Evolutionary conservation across 2,329 filamentous ascomycete genomes (phyloP).

Genomic region (Phialophora tarda): DNA sequence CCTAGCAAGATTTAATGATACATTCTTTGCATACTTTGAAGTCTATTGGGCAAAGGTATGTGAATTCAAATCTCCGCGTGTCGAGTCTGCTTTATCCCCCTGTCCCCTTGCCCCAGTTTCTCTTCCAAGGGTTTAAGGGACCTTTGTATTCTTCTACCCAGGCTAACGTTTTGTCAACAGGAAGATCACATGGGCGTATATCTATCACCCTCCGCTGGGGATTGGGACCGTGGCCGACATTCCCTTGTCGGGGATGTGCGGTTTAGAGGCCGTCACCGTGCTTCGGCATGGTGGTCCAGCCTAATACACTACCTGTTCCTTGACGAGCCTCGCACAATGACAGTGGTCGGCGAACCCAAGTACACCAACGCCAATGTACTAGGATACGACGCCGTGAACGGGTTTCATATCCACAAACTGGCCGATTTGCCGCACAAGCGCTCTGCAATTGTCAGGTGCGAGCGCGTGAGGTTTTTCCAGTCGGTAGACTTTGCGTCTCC

Average conservation of each 20-base stretch:
- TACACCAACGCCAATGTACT: conserved; percentile 72
- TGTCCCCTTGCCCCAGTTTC: too few species aligned
- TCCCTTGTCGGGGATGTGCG: conserved; percentile 63
- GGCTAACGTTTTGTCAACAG: too few species aligned
- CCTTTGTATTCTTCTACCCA: too few species aligned
- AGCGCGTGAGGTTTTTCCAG: conserved; percentile 68
- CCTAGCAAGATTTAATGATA: conserved; percentile 73
- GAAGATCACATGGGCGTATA: conserved; percentile 58
- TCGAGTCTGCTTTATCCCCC: too few species aligned
- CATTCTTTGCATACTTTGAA: conserved; percentile 77
- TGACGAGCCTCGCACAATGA: conserved; percentile 62
- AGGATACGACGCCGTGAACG: conserved; percentile 75
- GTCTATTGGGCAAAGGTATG: conserved; percentile 74
- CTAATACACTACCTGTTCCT: conserved; percentile 66
- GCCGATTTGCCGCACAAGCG: conserved; percentile 68
- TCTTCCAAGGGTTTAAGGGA: too few species aligned
- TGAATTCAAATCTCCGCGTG: too few species aligned
- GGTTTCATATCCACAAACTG: conserved; percentile 68
- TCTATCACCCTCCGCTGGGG: conserved; percentile 55
- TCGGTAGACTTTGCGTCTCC: conserved; percentile 17
- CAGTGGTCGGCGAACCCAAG: conserved; percentile 69
- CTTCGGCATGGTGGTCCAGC: conserved; percentile 64
- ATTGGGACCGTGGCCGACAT: conserved; percentile 66
- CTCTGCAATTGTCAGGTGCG: conserved; percentile 69
- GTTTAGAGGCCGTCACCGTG: conserved; percentile 61